Percentiles rank a stretch among this genome's conserved stretches.
These are phyloP conservation scores for Penicillium sp. DNA, from an alignment of 2,329 filamentous ascomycete species.

Conservation along the genomic window DNA sequence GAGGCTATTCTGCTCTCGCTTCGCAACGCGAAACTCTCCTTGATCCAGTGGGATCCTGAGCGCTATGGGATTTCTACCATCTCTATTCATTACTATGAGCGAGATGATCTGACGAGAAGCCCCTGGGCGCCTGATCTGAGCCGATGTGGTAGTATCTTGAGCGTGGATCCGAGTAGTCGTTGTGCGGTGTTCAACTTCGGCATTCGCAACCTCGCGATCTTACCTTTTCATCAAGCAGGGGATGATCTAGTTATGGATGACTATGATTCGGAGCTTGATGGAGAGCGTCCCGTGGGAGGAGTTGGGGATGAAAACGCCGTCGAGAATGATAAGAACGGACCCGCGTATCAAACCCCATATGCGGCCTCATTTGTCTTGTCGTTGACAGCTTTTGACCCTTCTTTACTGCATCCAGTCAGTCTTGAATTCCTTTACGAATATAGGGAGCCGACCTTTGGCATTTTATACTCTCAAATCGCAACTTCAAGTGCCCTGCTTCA, in stretches of 20 bases:
- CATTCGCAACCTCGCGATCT: constrained; percentile 82
- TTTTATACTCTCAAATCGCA: constrained; percentile 76
- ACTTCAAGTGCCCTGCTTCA: constrained; percentile 73
- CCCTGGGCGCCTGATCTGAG: constrained; percentile 80
- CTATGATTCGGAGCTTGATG: constrained; percentile 82
- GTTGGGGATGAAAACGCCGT: constrained; percentile 23
- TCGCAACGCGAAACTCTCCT: constrained; percentile 87
- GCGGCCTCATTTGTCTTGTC: constrained; percentile 90
- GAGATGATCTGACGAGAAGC: constrained; percentile 80
- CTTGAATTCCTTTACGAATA: constrained; percentile 96
- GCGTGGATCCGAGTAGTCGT: constrained; percentile 86
- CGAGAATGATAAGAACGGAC: constrained; percentile 40
- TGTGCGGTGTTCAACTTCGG: constrained; percentile 96
- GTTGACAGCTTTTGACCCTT: constrained; percentile 84
- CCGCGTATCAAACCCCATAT: constrained; percentile 68
- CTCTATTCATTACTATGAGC: constrained; percentile 97
- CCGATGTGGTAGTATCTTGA: constrained; percentile 78
- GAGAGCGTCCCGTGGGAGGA: constrained; percentile 57
- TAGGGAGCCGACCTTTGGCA: constrained; percentile 94
- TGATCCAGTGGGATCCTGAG: constrained; percentile 91
- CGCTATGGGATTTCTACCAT: constrained; percentile 79
- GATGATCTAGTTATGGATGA: constrained; percentile 91
- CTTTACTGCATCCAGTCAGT: constrained; percentile 84
- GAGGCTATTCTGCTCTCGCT: constrained; percentile 83
- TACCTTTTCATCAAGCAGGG: constrained; percentile 85